Percentiles rank a stretch among this genome's conserved stretches.
Conservation (phyloP, 2,329 filamentous ascomycete species). For the Neospermospora avenae region DNA sequence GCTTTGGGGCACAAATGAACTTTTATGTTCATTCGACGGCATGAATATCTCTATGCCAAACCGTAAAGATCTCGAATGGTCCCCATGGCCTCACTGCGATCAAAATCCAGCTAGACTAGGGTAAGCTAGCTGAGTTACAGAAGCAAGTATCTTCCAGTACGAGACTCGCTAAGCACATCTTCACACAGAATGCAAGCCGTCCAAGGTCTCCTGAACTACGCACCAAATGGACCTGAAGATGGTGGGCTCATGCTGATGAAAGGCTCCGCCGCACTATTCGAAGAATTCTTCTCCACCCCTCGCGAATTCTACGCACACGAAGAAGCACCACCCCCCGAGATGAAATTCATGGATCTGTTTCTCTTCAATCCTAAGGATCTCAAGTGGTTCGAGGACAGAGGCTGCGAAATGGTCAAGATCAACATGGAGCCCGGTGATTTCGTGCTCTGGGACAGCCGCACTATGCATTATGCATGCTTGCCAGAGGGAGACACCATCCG, state of each 20-base stretch:
- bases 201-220: slow-evolving; percentile 43
- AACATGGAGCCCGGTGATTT: slow-evolving; percentile 50
- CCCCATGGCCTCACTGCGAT: background rate
- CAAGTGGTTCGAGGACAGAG: slow-evolving; percentile 40
- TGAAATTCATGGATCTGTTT: slow-evolving; percentile 6
- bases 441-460: slow-evolving; percentile 91
- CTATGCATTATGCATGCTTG: slow-evolving; percentile 74
- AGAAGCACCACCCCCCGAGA: background rate
- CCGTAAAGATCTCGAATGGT: background rate
- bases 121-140: background rate
- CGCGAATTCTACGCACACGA: background rate
- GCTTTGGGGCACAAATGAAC: slow-evolving; percentile 40
- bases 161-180: slow-evolving; percentile 42
- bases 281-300: slow-evolving; percentile 28
- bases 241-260: slow-evolving; percentile 35
- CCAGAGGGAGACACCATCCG: slow-evolving; percentile 33
- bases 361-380: slow-evolving; percentile 35
- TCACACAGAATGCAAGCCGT: slow-evolving; percentile 40
- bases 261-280: slow-evolving; percentile 31
- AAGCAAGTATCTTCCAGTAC: slow-evolving; percentile 14
- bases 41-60: slow-evolving; percentile 40
- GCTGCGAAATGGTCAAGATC: slow-evolving; percentile 40
- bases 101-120: background rate
- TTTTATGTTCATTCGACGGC: slow-evolving; percentile 45
- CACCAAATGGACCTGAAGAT: slow-evolving; percentile 33